Conservation (phyloP, 1,284 basidiomycete species). For the Mrakiaceae sp. region DNA sequence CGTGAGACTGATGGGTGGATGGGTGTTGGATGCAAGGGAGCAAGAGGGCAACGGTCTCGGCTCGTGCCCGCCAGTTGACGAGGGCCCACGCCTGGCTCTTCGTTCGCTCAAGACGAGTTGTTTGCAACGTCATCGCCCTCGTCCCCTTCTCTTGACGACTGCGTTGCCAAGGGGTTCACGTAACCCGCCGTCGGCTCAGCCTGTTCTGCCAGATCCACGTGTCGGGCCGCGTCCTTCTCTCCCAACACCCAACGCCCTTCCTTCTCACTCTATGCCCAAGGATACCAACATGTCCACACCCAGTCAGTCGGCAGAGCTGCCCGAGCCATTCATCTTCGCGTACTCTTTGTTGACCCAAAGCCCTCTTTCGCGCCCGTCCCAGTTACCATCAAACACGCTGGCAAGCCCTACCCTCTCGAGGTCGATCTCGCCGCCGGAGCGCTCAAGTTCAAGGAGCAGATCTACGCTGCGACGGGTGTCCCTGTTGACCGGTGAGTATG, state of each 20-base stretch:
- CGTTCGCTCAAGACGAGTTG: not conserved
- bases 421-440: conserved; percentile 45
- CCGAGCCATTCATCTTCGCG: too few relatives aligned
- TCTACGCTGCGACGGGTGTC: conserved; percentile 73
- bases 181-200: too few relatives aligned
- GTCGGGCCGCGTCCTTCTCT: too few relatives aligned
- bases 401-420: conserved; percentile 50
- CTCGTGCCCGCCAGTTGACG: not conserved
- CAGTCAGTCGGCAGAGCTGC: not conserved
- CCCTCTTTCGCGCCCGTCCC: conserved; percentile 24
- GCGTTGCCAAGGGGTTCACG: too few relatives aligned
- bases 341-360: not conserved
- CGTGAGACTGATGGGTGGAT: not conserved
- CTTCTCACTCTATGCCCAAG: conserved; percentile 1
- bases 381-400: conserved; percentile 84
- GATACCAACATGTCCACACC: not conserved
- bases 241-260: not conserved
- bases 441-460: conserved; percentile 64
- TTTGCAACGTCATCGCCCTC: too few relatives aligned
- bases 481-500: conserved; percentile 39
- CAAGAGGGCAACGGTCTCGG: not conserved
- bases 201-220: too few relatives aligned
- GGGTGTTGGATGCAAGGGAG: not conserved
- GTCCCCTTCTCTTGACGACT: too few relatives aligned
- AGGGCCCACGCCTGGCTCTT: not conserved